phyloP scores from a whole-genome alignment of 805 yeast genomes.

The Ogataea angusta region DNA sequence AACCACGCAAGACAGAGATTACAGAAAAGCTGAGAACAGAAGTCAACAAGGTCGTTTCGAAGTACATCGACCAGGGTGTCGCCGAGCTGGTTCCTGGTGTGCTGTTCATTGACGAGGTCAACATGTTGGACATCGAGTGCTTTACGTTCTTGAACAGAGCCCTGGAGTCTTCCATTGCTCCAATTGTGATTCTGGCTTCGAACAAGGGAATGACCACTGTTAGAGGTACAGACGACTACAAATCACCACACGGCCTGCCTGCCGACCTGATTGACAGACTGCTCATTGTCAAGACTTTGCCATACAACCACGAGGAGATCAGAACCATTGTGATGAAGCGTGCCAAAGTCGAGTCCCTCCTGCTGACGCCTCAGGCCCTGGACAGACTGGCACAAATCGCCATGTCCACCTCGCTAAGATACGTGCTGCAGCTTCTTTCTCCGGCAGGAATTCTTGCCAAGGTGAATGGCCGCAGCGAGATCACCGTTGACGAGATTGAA shows the following conservation, averaged over 20 bases:
- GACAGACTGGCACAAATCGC: slow-evolving; percentile 88
- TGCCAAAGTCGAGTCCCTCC: slow-evolving; percentile 92
- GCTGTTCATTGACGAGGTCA: slow-evolving; percentile 94
- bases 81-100: slow-evolving; percentile 98
- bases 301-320: slow-evolving; percentile 79
- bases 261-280: slow-evolving; percentile 91
- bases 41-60: slow-evolving; percentile 93
- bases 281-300: slow-evolving; percentile 82
- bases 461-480: slow-evolving; percentile 63
- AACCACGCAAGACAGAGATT: slow-evolving; percentile 96
- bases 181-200: slow-evolving; percentile 97
- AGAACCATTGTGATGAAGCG: slow-evolving; percentile 83
- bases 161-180: slow-evolving; percentile 92
- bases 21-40: slow-evolving; percentile 94
- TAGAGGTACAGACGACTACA: slow-evolving; percentile 81
- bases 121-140: slow-evolving; percentile 96
- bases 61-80: slow-evolving; percentile 98
- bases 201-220: slow-evolving; percentile 93
- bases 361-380: slow-evolving; percentile 75
- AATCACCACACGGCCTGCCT: slow-evolving; percentile 97
- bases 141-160: slow-evolving; percentile 96
- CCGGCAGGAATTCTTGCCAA: slow-evolving; percentile 85
- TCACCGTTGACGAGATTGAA: slow-evolving; percentile 77
- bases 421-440: slow-evolving; percentile 85
- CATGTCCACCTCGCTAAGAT: slow-evolving; percentile 83